Evolutionary conservation across 192 early-diverging fungal species (phyloP).

Genomic region (Linderina pennispora): DNA sequence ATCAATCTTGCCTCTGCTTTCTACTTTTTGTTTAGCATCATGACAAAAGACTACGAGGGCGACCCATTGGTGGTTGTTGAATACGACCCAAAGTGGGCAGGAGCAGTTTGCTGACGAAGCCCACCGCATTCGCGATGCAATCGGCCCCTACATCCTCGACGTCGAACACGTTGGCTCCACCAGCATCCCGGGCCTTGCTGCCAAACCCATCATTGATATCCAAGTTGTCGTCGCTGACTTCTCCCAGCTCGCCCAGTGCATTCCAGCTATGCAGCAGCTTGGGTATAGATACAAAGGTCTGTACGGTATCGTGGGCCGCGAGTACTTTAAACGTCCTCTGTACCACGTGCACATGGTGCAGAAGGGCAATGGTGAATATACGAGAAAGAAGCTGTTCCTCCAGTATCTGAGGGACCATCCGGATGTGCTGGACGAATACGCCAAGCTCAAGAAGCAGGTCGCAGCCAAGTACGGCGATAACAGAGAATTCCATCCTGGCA

Average conservation of each 20-base stretch:
- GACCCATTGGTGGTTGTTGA: slow-evolving; percentile 6
- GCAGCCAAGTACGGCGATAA: slow-evolving; percentile 8
- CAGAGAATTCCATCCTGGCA: background rate
- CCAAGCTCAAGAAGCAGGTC: slow-evolving; percentile 5
- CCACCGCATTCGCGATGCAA: background rate
- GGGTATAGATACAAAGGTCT: slow-evolving; percentile 6
- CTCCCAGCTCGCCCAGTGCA: background rate
- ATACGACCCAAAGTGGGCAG: slow-evolving; percentile 8
- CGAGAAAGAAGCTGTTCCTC: slow-evolving; percentile 6
- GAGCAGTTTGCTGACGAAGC: background rate
- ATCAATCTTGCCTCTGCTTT: too few relatives aligned
- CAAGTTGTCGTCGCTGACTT: slow-evolving; percentile 5
- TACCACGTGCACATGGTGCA: slow-evolving; percentile 10
- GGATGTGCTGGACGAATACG: slow-evolving; percentile 6
- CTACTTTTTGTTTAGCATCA: background rate
- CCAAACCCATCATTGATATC: slow-evolving; percentile 28
- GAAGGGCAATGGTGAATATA: slow-evolving; percentile 3
- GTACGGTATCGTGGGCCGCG: slow-evolving; percentile 4
- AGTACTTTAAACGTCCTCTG: slow-evolving; percentile 8
- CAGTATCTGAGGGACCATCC: slow-evolving; percentile 2
- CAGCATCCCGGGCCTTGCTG: slow-evolving; percentile 19
- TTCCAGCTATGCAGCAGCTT: background rate
- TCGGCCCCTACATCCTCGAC: background rate
- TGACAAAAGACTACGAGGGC: background rate
- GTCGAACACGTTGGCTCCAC: slow-evolving; percentile 21